Base-by-base conservation (phyloP, 257 asterid species). In the Nemophila menziesii region DNA sequence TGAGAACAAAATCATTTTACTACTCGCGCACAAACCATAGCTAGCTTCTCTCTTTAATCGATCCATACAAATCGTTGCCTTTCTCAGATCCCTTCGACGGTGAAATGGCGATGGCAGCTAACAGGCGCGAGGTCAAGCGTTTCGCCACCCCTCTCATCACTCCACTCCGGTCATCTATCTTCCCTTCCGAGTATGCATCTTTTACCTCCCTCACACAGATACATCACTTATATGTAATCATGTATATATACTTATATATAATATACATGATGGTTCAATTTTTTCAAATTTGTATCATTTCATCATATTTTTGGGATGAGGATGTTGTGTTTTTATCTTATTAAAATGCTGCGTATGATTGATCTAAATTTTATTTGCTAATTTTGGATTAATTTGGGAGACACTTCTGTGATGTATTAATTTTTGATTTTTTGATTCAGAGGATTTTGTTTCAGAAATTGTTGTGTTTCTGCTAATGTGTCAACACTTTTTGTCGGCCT, bases 121-220 rank as follows among this genome's bases (percentile, higher is more conserved):
- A 81, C 69, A 76, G 94, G 58, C 83, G 98, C 39, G 96, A 81
- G 63, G 98, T 94, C 21, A 72, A 82, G 80, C 87, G 98, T 47
- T 70, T 81, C 56, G 85, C 92, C 46, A 61, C 77, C 55, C 89
- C 89, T 39, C 46, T 80, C 43, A 65, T 78, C 51, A 59, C 90
- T 12, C 75, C 82, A 21, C 10, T 80, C 43, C 84, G 95, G 51
- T 74, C 93, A 27, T 71, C 95, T 17, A 39, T 75, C 18, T 65
- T 62, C 24, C 54, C 84, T 10, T 63, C 84, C 7, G 75, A 79
- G 96, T 85, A 70, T 61, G 54, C 59, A 24, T 52, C 3, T 49
- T 34, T 13, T 19, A 39, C 40, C 4, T n/a, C 16, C 11, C 15
- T 9, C 15, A 13, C 15, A 37, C 8, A 37, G 3, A 37, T 13